Conservation (phyloP, 176 grass and related monocot species). For the Eremochloa ophiuroides region DNA sequence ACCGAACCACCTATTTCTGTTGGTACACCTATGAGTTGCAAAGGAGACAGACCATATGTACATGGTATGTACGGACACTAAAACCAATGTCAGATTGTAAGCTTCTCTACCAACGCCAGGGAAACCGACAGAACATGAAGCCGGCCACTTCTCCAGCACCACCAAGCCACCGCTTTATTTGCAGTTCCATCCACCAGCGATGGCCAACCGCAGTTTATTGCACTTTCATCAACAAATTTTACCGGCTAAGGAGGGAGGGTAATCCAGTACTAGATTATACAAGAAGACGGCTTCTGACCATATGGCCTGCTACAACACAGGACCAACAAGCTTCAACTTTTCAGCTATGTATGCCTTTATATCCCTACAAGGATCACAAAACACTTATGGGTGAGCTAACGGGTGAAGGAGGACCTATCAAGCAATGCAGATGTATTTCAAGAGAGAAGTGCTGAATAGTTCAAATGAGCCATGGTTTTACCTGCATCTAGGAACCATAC, state of each 20-base stretch:
- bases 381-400: neutral
- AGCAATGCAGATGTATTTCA: neutral
- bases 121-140: too few relatives aligned
- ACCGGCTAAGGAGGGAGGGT: too few relatives aligned
- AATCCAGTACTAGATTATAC: slow-evolving; percentile 12
- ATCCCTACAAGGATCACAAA: slow-evolving; percentile 31
- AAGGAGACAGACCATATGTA: slow-evolving; percentile 16
- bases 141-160: too few relatives aligned
- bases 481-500: slow-evolving; percentile 52
- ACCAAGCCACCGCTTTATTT: too few relatives aligned
- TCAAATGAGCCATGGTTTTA: slow-evolving; percentile 18
- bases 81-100: slow-evolving; percentile 34
- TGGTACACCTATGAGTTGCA: slow-evolving; percentile 19
- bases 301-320: slow-evolving; percentile 12
- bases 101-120: too few relatives aligned
- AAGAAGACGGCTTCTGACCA: slow-evolving; percentile 1
- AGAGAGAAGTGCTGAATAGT: neutral
- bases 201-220: too few relatives aligned
- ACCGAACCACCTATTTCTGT: slow-evolving; percentile 3
- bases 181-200: too few relatives aligned
- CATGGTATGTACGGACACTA: slow-evolving; percentile 29
- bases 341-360: slow-evolving; percentile 30
- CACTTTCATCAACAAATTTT: too few relatives aligned
- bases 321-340: neutral
- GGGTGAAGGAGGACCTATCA: neutral